phyloP scores from a whole-genome alignment of 2,329 filamentous ascomycete genomes.

The Neonectria hederae region DNA sequence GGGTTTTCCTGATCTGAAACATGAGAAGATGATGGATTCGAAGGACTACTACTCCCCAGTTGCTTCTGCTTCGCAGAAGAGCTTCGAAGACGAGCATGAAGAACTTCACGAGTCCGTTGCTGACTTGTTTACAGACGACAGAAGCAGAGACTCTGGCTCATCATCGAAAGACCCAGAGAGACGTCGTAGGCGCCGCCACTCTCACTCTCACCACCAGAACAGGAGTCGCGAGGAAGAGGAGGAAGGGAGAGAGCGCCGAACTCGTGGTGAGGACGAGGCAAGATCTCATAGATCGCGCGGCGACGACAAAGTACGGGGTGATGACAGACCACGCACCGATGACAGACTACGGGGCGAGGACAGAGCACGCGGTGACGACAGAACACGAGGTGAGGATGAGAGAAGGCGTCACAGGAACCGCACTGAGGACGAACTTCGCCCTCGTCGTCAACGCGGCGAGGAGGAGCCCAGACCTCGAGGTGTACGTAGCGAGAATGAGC shows the following conservation, averaged over 20 bases:
- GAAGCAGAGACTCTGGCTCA: conserved; percentile 50
- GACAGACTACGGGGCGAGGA: conserved; percentile 27
- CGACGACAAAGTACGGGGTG: conserved; percentile 26
- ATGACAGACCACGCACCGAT: conserved; percentile 18
- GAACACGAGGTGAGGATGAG: conserved; percentile 36
- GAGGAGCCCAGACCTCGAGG: conserved; percentile 33
- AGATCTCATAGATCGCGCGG: conserved; percentile 34
- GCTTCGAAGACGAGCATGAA: conserved; percentile 50
- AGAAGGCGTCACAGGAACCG: conserved; percentile 40
- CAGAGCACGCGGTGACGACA: neutral
- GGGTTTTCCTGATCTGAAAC: conserved; percentile 40
- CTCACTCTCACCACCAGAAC: conserved; percentile 47
- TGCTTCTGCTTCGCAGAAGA: conserved; percentile 45
- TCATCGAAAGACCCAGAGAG: conserved; percentile 51
- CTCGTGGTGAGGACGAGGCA: conserved; percentile 38
- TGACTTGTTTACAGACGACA: conserved; percentile 67
- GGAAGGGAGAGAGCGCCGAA: conserved; percentile 41
- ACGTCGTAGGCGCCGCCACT: conserved; percentile 54
- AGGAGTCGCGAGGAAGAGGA: conserved; percentile 48
- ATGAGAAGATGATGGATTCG: conserved; percentile 39
- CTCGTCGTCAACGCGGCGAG: conserved; percentile 32
- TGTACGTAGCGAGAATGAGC: conserved; percentile 27
- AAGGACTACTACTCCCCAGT: conserved; percentile 45
- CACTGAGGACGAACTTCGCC: conserved; percentile 33
- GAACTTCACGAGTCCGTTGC: conserved; percentile 59